Evolutionary conservation across 495 filamentous ascomycete species (phyloP).

Genomic region (Penicillium subrubescens): DNA sequence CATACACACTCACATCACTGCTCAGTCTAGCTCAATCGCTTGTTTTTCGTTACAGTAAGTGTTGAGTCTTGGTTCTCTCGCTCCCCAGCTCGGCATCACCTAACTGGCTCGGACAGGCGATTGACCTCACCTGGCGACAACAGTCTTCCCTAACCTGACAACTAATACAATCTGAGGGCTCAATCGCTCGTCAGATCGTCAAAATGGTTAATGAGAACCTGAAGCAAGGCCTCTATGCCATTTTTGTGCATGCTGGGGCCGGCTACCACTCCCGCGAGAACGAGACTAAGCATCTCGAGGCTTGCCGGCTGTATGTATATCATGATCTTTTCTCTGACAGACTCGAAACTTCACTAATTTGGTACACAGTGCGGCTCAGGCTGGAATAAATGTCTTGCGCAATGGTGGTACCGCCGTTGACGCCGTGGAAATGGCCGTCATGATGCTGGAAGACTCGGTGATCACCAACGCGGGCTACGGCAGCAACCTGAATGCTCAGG

Average conservation of each 20-base stretch:
- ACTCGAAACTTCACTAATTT: background rate
- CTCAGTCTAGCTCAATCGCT: background rate
- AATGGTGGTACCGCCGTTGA: slow-evolving; percentile 80
- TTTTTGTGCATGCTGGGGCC: slow-evolving; percentile 94
- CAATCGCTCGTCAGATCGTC: background rate
- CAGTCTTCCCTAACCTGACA: background rate
- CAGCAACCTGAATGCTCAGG: slow-evolving; percentile 90
- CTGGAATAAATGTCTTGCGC: slow-evolving; percentile 76
- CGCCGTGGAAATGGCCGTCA: slow-evolving; percentile 90
- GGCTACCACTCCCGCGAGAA: slow-evolving; percentile 90
- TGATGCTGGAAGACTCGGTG: slow-evolving; percentile 83
- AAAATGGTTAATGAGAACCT: slow-evolving; percentile 36
- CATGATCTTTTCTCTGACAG: background rate
- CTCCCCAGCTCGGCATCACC: background rate
- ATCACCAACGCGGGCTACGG: slow-evolving; percentile 97
- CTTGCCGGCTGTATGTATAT: slow-evolving; percentile 78
- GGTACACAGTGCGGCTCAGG: slow-evolving; percentile 67
- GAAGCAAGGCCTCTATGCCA: slow-evolving; percentile 58
- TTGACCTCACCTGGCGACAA: background rate
- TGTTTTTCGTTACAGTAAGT: background rate
- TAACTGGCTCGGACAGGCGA: background rate
- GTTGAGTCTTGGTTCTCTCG: background rate
- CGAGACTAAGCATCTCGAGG: slow-evolving; percentile 77
- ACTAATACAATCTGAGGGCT: background rate
- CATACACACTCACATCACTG: background rate